Percentiles rank a stretch among this genome's conserved stretches.
Conservation (phyloP, 371 early-diverging fungal genomes). For the Mucor piriformis region DNA sequence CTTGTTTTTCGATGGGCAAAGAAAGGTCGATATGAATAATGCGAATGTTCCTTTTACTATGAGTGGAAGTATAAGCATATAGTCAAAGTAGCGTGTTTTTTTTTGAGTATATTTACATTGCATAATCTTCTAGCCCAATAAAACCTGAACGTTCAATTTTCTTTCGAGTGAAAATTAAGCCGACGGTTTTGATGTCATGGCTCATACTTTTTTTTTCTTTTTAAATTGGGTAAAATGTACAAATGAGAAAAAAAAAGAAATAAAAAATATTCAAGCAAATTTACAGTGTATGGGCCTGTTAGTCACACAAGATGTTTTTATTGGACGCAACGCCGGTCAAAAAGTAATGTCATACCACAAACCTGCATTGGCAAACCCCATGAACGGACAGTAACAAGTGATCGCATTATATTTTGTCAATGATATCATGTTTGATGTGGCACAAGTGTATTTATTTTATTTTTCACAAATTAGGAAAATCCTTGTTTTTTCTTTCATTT, state of each 20-base stretch:
- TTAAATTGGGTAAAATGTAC: neutral
- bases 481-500: slow-evolving; percentile 56
- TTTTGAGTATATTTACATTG: slow-evolving; percentile 37
- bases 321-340: too few species aligned
- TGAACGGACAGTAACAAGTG: too few species aligned
- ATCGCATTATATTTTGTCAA: too few species aligned
- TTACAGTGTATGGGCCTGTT: neutral
- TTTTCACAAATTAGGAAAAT: slow-evolving; percentile 40
- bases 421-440: too few species aligned
- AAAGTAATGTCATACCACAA: too few species aligned
- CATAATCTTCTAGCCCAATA: slow-evolving; percentile 42
- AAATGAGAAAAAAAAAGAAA: slow-evolving; percentile 5
- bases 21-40: slow-evolving; percentile 46
- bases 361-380: too few species aligned
- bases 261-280: neutral
- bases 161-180: slow-evolving; percentile 42
- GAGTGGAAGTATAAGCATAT: neutral
- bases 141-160: slow-evolving; percentile 48
- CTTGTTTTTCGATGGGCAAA: slow-evolving; percentile 38
- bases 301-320: neutral
- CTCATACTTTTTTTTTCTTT: slow-evolving; percentile 2
- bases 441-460: neutral
- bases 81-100: neutral
- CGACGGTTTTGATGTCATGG: slow-evolving; percentile 36
- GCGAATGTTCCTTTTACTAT: slow-evolving; percentile 37